These are phyloP conservation scores for Corylus americana DNA, from an alignment of 306 rosid genomes.

Conservation along the genomic window DNA sequence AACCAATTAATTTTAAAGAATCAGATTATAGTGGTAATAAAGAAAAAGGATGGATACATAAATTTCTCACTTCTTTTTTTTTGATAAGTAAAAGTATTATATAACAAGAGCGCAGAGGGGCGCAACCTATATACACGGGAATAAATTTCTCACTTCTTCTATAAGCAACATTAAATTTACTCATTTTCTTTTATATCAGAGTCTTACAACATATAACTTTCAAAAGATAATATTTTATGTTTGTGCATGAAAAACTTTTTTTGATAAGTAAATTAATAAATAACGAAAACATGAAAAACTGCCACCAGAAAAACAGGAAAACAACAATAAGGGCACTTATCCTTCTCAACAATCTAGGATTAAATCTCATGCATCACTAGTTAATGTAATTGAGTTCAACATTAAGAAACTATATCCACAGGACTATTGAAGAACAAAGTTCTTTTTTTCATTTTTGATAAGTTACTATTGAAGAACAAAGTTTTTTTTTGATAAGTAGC, in stretches of 20 bases:
- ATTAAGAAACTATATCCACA: neutral
- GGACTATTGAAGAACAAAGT: neutral
- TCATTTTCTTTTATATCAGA: neutral
- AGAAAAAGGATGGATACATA: neutral
- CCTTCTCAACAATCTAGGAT: conserved; percentile 2
- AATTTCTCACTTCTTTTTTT: neutral
- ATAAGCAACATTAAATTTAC: neutral
- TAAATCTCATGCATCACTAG: neutral
- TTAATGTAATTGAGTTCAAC: neutral
- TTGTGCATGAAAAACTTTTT: neutral
- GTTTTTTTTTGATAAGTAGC: no score
- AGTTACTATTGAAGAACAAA: neutral
- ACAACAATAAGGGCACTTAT: neutral
- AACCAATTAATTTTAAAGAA: neutral
- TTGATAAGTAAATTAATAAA: no score
- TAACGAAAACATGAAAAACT: neutral
- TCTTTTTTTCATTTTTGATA: no score
- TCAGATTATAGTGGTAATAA: neutral
- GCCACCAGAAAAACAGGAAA: neutral
- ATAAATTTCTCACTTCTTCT: neutral
- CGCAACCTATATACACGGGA: no score
- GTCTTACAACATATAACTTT: neutral
- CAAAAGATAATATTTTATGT: neutral
- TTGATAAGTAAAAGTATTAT: no score
- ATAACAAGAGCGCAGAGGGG: no score